Conservation (phyloP, 176 grass and related monocot genomes). For the Chrysopogon serrulatus region DNA sequence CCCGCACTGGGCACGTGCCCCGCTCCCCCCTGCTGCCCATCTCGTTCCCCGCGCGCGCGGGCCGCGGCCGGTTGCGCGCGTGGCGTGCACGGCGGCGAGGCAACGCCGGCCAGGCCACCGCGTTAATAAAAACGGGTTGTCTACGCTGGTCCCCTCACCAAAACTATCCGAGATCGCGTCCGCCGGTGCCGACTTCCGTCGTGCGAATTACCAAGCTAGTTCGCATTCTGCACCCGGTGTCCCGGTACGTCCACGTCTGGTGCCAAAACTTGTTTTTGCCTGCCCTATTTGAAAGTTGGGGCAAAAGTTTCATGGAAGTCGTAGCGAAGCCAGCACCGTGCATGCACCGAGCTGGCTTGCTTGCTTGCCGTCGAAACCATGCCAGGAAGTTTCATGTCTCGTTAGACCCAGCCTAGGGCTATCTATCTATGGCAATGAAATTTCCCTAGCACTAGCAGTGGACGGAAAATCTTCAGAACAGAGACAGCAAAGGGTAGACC, state of each 20-base stretch:
- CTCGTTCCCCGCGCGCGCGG: not conserved
- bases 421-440: not conserved
- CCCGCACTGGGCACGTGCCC: not conserved
- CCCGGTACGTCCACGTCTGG: not conserved
- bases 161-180: not conserved
- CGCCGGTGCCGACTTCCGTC: not conserved
- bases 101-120: not conserved
- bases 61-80: not conserved
- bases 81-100: not conserved
- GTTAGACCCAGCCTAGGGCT: not conserved
- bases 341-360: not conserved
- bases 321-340: not conserved
- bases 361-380: not conserved
- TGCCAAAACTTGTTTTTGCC: not conserved
- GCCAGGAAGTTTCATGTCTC: not conserved
- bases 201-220: not conserved
- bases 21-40: not conserved
- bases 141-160: not conserved
- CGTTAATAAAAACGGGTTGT: not conserved
- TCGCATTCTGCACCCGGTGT: not conserved
- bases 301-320: not conserved
- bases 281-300: not conserved
- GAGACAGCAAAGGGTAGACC: not conserved
- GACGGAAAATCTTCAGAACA: not conserved
- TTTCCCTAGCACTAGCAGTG: not conserved